A percentile compares a stretch with the other conserved stretches of the same genome.
phyloP scores from a whole-genome alignment of 768 basidiomycete genomes.

The Podaxis mareebaensis region DNA sequence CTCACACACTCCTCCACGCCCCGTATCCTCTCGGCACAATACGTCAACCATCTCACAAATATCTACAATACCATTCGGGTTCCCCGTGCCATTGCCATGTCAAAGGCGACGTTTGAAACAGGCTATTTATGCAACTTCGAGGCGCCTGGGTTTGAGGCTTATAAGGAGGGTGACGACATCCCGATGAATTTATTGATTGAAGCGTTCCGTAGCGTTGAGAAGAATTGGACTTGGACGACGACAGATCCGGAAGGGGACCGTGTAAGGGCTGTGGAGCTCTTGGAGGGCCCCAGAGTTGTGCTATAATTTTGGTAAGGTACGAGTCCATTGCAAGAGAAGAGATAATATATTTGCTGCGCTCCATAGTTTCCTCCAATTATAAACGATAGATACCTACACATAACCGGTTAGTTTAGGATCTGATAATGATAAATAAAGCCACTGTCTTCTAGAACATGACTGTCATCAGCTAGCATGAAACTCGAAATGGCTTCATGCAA shows the following conservation, averaged over 20 bases:
- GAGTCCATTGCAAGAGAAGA: too few species aligned
- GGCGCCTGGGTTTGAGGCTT: constrained; percentile 26
- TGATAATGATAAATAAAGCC: too few species aligned
- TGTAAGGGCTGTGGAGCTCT: constrained; percentile 23
- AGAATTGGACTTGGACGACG: constrained; percentile 29
- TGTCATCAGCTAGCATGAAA: too few species aligned
- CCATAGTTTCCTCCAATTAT: too few species aligned
- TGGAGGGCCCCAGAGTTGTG: neutral
- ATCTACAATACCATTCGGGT: constrained; percentile 28
- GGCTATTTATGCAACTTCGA: constrained; percentile 17
- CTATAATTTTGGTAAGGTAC: neutral
- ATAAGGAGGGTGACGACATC: constrained; percentile 28
- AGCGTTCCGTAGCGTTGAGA: constrained; percentile 20
- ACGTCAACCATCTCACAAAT: constrained; percentile 21
- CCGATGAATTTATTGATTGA: constrained; percentile 22
- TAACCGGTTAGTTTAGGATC: too few species aligned
- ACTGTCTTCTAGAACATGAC: too few species aligned
- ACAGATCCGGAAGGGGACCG: constrained; percentile 26
- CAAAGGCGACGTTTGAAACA: constrained; percentile 14
- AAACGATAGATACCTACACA: too few species aligned
- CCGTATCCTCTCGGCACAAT: constrained; percentile 21
- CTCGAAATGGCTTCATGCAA: too few species aligned
- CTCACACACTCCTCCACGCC: constrained; percentile 36
- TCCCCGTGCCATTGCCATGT: constrained; percentile 26
- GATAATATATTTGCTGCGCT: too few species aligned